Evolutionary conservation across 495 filamentous ascomycete genomes (phyloP).

Genomic region (Xylaria flabelliformis): DNA sequence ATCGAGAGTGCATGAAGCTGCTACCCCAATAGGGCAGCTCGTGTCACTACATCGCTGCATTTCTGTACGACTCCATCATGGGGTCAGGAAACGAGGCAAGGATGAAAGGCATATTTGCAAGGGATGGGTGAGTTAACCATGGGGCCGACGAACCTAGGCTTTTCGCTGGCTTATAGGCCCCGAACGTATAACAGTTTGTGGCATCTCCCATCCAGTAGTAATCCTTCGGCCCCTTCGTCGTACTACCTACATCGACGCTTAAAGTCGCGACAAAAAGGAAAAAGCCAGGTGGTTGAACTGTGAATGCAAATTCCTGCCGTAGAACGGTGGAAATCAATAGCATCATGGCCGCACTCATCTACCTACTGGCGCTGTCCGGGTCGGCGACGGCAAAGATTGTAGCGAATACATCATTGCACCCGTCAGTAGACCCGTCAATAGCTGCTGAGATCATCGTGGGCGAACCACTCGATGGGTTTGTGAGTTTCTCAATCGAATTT

Average conservation of each 20-base stretch:
- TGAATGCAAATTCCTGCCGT: not conserved
- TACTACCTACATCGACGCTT: not conserved
- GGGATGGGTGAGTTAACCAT: not conserved
- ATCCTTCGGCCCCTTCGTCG: not conserved
- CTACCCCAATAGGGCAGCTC: conserved; percentile 29
- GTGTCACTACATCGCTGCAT: conserved; percentile 23
- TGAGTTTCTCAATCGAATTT: conserved; percentile 68
- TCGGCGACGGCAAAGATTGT: conserved; percentile 31
- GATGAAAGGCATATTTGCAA: not conserved
- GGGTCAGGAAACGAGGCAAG: not conserved
- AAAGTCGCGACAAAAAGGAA: not conserved
- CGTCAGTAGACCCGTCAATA: not conserved
- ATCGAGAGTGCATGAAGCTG: conserved; percentile 23
- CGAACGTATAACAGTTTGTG: not conserved
- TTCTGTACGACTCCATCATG: conserved; percentile 26
- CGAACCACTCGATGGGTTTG: conserved; percentile 57
- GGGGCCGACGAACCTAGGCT: not conserved
- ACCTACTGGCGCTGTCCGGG: conserved; percentile 29
- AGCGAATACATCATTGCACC: not conserved
- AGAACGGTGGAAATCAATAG: not conserved
- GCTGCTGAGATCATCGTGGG: conserved; percentile 13
- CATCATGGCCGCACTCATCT: conserved; percentile 29
- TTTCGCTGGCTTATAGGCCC: not conserved
- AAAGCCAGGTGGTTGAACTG: not conserved
- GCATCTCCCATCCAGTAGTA: not conserved